Evolutionary conservation across 257 asterid genomes (phyloP).

Genomic region (Schizonepeta tenuifolia): DNA sequence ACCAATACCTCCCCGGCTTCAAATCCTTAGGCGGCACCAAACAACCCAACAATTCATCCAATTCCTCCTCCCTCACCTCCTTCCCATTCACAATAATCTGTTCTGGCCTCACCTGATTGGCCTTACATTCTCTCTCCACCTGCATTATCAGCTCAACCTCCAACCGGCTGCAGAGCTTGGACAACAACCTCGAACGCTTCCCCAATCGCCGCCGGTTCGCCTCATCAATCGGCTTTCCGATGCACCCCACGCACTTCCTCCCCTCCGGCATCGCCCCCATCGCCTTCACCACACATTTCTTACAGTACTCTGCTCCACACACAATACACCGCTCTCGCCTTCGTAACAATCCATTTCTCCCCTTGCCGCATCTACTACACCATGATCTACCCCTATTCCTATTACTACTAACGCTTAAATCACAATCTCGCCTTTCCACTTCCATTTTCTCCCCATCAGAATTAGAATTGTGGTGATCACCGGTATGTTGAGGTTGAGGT

Average conservation of each 20-base stretch:
- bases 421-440: slow-evolving; percentile 18
- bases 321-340: slow-evolving; percentile 55
- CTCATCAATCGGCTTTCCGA: slow-evolving; percentile 62
- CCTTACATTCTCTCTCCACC: slow-evolving; percentile 65
- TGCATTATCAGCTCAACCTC: slow-evolving; percentile 52
- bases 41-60: slow-evolving; percentile 59
- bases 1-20: slow-evolving; percentile 78
- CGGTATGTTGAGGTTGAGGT: neutral
- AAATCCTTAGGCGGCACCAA: slow-evolving; percentile 50
- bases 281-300: slow-evolving; percentile 59
- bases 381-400: slow-evolving; percentile 39
- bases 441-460: slow-evolving; percentile 27
- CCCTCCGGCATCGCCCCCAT: slow-evolving; percentile 96
- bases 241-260: slow-evolving; percentile 74
- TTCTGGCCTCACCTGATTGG: slow-evolving; percentile 65
- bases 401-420: neutral
- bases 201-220: slow-evolving; percentile 57
- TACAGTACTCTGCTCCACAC: slow-evolving; percentile 72
- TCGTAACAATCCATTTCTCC: slow-evolving; percentile 33
- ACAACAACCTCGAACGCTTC: slow-evolving; percentile 47
- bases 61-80: slow-evolving; percentile 56
- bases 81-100: slow-evolving; percentile 64
- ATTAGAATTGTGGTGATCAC: slow-evolving; percentile 22
- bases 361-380: slow-evolving; percentile 63
- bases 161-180: slow-evolving; percentile 44